Conservation (phyloP, 2,329 filamentous ascomycete genomes). For the Aspergillus versicolor region DNA sequence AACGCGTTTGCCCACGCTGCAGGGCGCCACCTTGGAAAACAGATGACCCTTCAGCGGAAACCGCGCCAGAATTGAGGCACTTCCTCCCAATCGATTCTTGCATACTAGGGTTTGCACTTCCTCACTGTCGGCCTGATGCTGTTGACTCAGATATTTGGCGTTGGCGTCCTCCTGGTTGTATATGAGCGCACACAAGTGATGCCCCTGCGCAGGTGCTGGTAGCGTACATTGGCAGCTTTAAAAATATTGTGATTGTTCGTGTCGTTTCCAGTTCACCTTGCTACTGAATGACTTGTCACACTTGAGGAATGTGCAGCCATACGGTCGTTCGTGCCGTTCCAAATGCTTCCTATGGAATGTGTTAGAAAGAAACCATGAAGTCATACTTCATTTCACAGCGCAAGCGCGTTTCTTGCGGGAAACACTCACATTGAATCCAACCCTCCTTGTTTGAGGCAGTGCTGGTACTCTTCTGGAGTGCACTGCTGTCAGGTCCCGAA, state of each 20-base stretch:
- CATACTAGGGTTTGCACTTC: conserved; percentile 40
- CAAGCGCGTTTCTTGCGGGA: conserved; percentile 31
- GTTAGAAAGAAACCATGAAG: background rate
- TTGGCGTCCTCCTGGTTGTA: conserved; percentile 62
- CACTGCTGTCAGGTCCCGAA: conserved; percentile 2
- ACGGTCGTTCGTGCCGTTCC: conserved; percentile 78
- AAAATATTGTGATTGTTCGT: conserved; percentile 78
- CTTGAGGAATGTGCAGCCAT: conserved; percentile 70
- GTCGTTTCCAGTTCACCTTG: conserved; percentile 92
- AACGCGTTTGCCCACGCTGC: conserved; percentile 52
- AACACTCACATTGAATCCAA: conserved; percentile 33
- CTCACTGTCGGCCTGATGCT: conserved; percentile 44
- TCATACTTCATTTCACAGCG: conserved; percentile 40
- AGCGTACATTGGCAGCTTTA: conserved; percentile 71
- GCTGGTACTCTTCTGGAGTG: conserved; percentile 1
- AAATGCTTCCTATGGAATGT: conserved; percentile 67
- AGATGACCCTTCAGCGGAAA: conserved; percentile 65
- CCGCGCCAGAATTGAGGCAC: conserved; percentile 80
- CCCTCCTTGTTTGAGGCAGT: conserved; percentile 22
- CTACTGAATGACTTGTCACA: conserved; percentile 80
- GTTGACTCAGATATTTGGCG: conserved; percentile 57
- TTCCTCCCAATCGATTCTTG: conserved; percentile 61
- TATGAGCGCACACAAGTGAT: conserved; percentile 54
- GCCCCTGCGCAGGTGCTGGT: conserved; percentile 22
- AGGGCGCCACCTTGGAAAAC: conserved; percentile 48